phyloP scores from a whole-genome alignment of 331 rosid genomes.

The Rosa hybrid region DNA sequence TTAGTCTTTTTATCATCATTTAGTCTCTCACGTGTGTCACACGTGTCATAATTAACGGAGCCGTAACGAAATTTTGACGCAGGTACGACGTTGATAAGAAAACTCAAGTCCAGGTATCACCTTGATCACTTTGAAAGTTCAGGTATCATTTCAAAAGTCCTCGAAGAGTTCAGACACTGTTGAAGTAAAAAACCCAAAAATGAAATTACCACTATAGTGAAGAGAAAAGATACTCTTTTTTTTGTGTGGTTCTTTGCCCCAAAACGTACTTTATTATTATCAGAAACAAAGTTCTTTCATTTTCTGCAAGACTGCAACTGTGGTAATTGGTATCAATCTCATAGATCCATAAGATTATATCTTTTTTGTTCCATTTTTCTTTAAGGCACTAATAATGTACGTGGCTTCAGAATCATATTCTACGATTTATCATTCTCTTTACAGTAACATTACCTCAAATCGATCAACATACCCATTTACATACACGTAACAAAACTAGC shows the following conservation, averaged over 20 bases:
- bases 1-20: no score
- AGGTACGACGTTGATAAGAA: no score
- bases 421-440: conserved; percentile 18
- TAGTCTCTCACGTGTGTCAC: no score
- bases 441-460: conserved; percentile 6
- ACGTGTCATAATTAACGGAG: no score
- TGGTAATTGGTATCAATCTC: neutral
- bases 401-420: conserved; percentile 15
- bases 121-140: no score
- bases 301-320: neutral
- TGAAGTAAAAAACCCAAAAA: no score
- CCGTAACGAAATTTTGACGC: no score
- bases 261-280: neutral
- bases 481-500: conserved; percentile 3
- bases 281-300: neutral
- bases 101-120: no score
- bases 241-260: neutral
- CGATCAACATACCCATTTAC: neutral
- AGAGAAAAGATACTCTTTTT: neutral
- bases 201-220: neutral
- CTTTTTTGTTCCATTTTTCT: neutral
- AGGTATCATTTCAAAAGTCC: no score
- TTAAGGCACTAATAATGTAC: neutral
- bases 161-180: no score
- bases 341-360: neutral